These are phyloP conservation scores for Ammopiptanthus mongolicus DNA, from an alignment of 306 rosid genomes.

Conservation along the genomic window DNA sequence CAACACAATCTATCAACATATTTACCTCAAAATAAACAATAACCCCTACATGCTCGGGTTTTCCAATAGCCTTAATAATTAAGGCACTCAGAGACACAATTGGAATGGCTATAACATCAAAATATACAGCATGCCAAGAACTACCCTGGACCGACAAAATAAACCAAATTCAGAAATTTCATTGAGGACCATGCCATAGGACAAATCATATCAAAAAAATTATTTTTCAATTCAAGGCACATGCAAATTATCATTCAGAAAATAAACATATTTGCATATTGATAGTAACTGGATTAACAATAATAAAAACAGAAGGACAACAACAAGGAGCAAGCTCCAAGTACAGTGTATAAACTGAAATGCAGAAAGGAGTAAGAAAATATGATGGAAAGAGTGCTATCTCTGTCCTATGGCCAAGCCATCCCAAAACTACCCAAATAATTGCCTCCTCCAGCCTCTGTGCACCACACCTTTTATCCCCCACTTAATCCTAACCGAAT, in stretches of 20 bases:
- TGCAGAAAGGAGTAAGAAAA: no score
- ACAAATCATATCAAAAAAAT: not conserved
- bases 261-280: not conserved
- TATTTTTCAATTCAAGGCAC: not conserved
- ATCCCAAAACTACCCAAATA: no score
- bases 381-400: no score
- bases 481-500: no score
- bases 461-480: no score
- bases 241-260: not conserved
- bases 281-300: no score
- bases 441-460: no score
- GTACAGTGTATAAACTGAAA: no score
- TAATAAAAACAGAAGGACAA: no score
- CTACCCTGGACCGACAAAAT: not conserved
- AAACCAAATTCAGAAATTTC: not conserved
- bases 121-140: not conserved
- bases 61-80: not conserved
- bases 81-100: not conserved
- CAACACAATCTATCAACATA: not conserved
- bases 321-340: no score
- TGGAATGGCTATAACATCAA: not conserved
- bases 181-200: not conserved
- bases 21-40: not conserved
- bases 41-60: not conserved
- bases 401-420: no score